These are phyloP conservation scores for Beta macrorhiza DNA, from an alignment of 179 eudicot species.

Conservation along the genomic window DNA sequence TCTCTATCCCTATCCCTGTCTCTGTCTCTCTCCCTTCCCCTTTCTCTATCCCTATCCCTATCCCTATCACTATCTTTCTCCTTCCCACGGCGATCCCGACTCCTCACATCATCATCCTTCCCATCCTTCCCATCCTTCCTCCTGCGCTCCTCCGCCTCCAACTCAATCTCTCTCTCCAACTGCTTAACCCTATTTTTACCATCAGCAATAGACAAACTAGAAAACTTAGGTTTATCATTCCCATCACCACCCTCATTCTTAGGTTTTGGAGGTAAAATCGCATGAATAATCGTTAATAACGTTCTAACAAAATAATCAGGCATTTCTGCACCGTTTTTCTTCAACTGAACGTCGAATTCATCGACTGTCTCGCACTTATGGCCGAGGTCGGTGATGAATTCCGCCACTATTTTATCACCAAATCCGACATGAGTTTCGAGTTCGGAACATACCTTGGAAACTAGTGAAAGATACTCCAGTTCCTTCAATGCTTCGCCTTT, in stretches of 20 bases:
- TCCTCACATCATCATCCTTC: constrained; percentile 12
- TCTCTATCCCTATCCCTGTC: neutral
- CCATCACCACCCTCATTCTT: constrained; percentile 15
- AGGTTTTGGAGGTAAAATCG: constrained; percentile 65
- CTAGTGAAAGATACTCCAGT: constrained; percentile 48
- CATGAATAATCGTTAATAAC: constrained; percentile 69
- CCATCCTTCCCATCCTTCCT: constrained; percentile 8
- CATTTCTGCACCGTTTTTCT: constrained; percentile 70
- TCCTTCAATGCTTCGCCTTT: constrained; percentile 39
- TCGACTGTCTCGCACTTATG: constrained; percentile 50
- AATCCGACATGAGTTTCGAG: constrained; percentile 70
- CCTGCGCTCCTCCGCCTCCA: constrained; percentile 48
- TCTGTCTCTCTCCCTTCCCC: constrained; percentile 7
- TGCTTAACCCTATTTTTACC: constrained; percentile 65
- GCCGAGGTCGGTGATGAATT: constrained; percentile 71
- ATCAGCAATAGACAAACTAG: constrained; percentile 61
- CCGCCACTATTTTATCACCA: constrained; percentile 73
- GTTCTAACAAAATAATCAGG: constrained; percentile 86
- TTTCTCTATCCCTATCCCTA: constrained; percentile 24
- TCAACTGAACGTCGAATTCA: constrained; percentile 63
- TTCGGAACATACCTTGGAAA: constrained; percentile 83
- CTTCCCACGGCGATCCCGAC: constrained; percentile 27
- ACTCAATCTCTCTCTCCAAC: constrained; percentile 69
- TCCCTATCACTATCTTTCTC: constrained; percentile 22
- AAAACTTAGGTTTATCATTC: constrained; percentile 33